Conservation (phyloP, 371 early-diverging fungal genomes). For the Blastocladiella emersonii region DNA sequence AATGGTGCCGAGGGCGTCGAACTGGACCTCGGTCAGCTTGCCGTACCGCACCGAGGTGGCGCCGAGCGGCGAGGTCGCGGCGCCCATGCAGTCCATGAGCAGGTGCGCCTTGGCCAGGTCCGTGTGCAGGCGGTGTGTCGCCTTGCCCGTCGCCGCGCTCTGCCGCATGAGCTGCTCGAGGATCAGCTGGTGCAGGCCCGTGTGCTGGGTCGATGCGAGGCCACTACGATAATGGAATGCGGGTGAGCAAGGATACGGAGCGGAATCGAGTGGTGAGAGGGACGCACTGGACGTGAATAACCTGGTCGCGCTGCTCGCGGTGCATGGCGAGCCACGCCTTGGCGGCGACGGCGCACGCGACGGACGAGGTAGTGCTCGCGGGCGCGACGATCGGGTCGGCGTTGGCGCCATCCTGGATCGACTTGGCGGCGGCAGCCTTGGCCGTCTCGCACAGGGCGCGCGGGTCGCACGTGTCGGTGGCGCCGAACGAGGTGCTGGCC, state of each 20-base stretch:
- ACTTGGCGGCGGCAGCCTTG: neutral
- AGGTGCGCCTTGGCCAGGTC: constrained; percentile 21
- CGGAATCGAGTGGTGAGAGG: neutral
- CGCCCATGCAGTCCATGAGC: constrained; percentile 62
- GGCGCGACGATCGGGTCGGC: neutral
- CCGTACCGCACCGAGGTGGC: constrained; percentile 60
- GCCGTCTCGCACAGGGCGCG: neutral
- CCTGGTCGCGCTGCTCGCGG: neutral
- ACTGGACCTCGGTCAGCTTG: constrained; percentile 74
- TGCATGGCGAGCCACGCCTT: neutral
- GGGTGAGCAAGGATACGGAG: neutral
- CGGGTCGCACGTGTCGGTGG: too few relatives aligned
- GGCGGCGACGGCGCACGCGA: neutral
- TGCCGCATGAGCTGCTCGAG: neutral
- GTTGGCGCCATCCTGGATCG: neutral
- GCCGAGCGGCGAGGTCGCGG: constrained; percentile 53
- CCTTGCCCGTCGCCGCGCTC: neutral
- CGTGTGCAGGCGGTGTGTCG: neutral
- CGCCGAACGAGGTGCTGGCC: too few relatives aligned
- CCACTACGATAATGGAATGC: too few relatives aligned
- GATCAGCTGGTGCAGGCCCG: neutral
- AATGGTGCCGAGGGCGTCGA: constrained; percentile 66
- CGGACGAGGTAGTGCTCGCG: neutral
- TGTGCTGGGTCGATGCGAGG: neutral
- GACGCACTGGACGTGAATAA: neutral